Base-by-base conservation (phyloP, 1,139 yeast species). In the Sugiyamaella castrensis region DNA sequence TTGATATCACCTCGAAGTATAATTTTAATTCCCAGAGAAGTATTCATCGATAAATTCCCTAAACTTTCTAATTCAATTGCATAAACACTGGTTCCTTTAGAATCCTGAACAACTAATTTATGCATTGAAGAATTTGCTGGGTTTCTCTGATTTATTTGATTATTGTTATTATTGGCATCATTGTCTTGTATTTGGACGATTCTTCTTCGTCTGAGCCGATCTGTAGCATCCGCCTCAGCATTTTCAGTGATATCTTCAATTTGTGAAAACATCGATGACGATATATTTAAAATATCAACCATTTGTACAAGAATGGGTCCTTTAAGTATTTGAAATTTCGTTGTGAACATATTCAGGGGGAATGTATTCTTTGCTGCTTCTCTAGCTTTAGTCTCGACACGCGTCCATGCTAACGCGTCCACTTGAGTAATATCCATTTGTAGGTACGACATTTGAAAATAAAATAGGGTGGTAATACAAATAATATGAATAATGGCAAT, bases 71-170 rank as follows among this genome's bases (percentile, higher is more conserved):
- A 41, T 43, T 60, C 64, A 15, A 62, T 43, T 12, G 63, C 67
- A 41, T 59, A 64, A 34, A 55, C 55, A 35, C 51, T 37, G n/a
- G 50, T 50, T 5, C 62, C 60, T 7, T 48, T 48, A 11, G 48
- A 30, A 37, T 63, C 67, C 38, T 61, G 62, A 5, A 63, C 44
- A 6, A 56, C 47, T 33, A 63, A 47, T 43, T 54, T 61, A 46
- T 53, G 55, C 6, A 55, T 48, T 2, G 47, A 12, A 5, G 37
- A 15, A 11, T 37, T 11, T 31, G 34, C 28, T 35, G 37, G 27
- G 9, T 27, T 11, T 15, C 26, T 8, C 5, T 11, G 12, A 16
- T 28, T 27, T 10, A 34, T 24, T 6, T 28, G 19, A 10, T 12
- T 26, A 8, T 15, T 36, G 2, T 30, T 2, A 19, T 33, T 45